Conservation (phyloP, 805 yeast genomes). For the Torulaspora gathmanii region DNA sequence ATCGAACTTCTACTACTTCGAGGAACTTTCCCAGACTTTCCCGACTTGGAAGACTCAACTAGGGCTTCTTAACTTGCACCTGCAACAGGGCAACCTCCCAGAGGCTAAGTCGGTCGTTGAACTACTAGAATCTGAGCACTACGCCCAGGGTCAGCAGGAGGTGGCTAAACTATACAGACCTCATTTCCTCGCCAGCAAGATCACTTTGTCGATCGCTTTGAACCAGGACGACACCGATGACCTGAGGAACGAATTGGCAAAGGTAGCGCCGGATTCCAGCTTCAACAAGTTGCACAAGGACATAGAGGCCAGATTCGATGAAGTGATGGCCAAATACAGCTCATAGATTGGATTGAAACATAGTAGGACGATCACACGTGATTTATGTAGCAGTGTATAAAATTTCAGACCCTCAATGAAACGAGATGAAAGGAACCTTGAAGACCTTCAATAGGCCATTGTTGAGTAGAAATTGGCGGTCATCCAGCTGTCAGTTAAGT, state of each 20-base stretch:
- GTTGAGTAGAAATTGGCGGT: background rate
- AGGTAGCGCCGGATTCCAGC: constrained; percentile 52
- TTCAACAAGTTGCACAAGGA: constrained; percentile 54
- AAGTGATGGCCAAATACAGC: constrained; percentile 57
- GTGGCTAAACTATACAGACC: constrained; percentile 34
- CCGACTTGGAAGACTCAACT: constrained; percentile 48
- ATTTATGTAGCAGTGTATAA: constrained; percentile 9
- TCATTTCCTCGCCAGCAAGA: constrained; percentile 59
- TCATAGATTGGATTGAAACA: constrained; percentile 5
- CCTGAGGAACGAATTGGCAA: constrained; percentile 44
- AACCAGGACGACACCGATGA: constrained; percentile 42
- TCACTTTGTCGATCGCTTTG: constrained; percentile 55
- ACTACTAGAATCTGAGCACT: constrained; percentile 43
- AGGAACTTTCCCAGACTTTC: constrained; percentile 63
- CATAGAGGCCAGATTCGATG: constrained; percentile 62
- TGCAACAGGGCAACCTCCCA: constrained; percentile 73
- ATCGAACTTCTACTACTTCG: constrained; percentile 60
- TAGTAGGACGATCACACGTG: constrained; percentile 1
- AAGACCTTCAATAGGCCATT: background rate
- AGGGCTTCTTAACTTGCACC: constrained; percentile 66
- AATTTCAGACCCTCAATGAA: constrained; percentile 9
- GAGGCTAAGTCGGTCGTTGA: constrained; percentile 70
- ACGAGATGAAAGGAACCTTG: background rate
- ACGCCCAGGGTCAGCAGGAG: constrained; percentile 32
- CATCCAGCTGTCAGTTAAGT: background rate